Evolutionary conservation across 768 basidiomycete species (phyloP), one percentile per base, ranked within the genome.

Genomic region (Jaapia argillacea): DNA sequence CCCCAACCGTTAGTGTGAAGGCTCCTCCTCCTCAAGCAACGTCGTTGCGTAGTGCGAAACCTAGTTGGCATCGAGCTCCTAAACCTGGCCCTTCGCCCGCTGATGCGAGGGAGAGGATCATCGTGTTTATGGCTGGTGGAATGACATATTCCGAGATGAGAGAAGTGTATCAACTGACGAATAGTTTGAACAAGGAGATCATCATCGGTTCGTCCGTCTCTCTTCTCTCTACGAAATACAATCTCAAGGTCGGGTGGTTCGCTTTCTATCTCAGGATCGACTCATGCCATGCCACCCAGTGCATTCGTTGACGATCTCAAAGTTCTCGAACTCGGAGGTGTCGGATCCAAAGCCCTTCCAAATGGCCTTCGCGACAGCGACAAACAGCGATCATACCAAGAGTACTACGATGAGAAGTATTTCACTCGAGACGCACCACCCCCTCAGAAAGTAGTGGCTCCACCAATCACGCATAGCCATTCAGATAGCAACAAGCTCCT

Each of bases 61-160:
- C 90, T 5, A 81, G 77, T 39, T 93, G 90, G 92, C 88, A 91
- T 58, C 78, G 82, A 52, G 81, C 84, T 1, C 77, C 77, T 4
- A 75, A 72, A 51, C 59, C 76, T 3, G 72, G 67, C 21, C 58
- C 65, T 2, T 57, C 66, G 18, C 54, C 64, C 24, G 74, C 59
- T 64, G 67, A 81, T 26, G 70, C 74, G 41, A 73, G 78, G 46
- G 84, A 89, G 60, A 74, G 94, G 23, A 54, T 96, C 12, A 70
- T 99, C 26, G 75, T 97, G 14, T 98, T 98, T 61, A 70, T 97
- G 20, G 86, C 88, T 12, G 96, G 96, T 26, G 96, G 96, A 2
- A 81, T 93, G 75, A 93, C 96, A 2, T 92, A 91, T 58, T 94
- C 92, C 0, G 96, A 99, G 63, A 83, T 93, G 62, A 73, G 94